phyloP scores from a whole-genome alignment of 139 green algal species.

The Protoeuglena noctilucae region DNA sequence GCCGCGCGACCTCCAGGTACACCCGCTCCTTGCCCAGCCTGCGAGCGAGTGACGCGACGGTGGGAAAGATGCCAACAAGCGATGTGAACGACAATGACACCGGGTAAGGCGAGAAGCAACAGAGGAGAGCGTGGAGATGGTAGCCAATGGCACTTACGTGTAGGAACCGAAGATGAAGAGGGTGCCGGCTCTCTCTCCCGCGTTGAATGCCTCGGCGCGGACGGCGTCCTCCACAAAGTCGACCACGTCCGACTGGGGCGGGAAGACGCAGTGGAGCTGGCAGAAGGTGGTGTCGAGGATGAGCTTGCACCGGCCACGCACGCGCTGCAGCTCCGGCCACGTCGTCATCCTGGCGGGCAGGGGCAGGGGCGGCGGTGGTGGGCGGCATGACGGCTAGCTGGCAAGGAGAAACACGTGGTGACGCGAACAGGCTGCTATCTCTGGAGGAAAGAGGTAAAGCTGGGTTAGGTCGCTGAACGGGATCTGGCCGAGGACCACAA shows the following conservation, averaged over 20 bases:
- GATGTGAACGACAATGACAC: too few species aligned
- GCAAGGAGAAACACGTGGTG: too few species aligned
- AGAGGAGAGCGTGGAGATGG: too few species aligned
- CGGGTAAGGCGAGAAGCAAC: too few species aligned
- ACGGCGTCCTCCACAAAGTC: conserved; percentile 48
- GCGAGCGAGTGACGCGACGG: too few species aligned
- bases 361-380: conserved; percentile 7
- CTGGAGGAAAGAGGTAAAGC: too few species aligned
- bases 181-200: conserved; percentile 14
- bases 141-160: too few species aligned
- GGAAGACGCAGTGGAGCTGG: conserved; percentile 53
- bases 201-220: conserved; percentile 60
- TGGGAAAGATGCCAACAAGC: too few species aligned
- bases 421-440: too few species aligned
- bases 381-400: too few species aligned
- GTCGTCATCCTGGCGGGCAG: conserved; percentile 27
- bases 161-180: conserved; percentile 84
- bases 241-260: conserved; percentile 48
- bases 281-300: conserved; percentile 91
- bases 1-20: conserved; percentile 52
- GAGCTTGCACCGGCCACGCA: conserved; percentile 30
- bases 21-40: conserved; percentile 81
- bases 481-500: conserved; percentile 8
- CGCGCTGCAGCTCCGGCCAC: conserved; percentile 29
- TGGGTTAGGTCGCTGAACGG: too few species aligned